Base-by-base conservation (phyloP, 2,329 filamentous ascomycete genomes). In the Coleophoma crateriformis region DNA sequence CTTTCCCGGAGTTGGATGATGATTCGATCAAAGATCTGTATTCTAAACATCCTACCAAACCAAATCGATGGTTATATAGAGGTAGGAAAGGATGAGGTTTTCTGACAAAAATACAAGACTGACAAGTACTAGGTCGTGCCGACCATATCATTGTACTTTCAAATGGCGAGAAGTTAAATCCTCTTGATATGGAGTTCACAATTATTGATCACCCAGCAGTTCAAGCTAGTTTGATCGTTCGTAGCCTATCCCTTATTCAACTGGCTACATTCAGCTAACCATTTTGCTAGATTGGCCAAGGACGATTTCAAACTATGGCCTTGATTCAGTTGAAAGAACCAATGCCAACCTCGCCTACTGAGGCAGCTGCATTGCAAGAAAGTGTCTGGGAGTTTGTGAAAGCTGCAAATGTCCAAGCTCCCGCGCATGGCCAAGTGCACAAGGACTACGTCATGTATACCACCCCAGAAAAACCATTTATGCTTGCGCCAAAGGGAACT, bases 81-180 rank as follows among this genome's bases (percentile, higher is more conserved):
- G 69, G 68, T 12, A 42, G 8, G 19, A n/a, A 27, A 27, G 8
- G 27, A 27, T 7, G 8, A 10, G 5, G 8, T 27, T 27, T 27
- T 10, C n/a, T n/a, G n/a, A n/a, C n/a, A n/a, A n/a, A n/a, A n/a
- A n/a, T 4, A 27, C 27, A 27, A 27, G 5, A 4, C 27, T 27
- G 27, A 27, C 27, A 4, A 38, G 2, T 38, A 38, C 46, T 51
- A 13, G 47, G 48, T 7, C 60, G 72, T 1, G 53, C 55, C 11
- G 71, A 75, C 50, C 72, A 76, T 55, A 64, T 73, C 3, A 66
- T 75, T 19, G 66, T 74, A 0, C 58, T 74, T n/a, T 67, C 63
- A 22, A 73, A 70, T 49, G 71, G 71, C 1, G 66, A 70, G 43
- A 76, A 75, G 50, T 64, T 72, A 38, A 73, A 74, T 39, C 72